Evolutionary conservation across 1,139 yeast genomes (phyloP), one percentile per base, ranked within the genome.

Genomic region (Wickerhamomyces sp.): DNA sequence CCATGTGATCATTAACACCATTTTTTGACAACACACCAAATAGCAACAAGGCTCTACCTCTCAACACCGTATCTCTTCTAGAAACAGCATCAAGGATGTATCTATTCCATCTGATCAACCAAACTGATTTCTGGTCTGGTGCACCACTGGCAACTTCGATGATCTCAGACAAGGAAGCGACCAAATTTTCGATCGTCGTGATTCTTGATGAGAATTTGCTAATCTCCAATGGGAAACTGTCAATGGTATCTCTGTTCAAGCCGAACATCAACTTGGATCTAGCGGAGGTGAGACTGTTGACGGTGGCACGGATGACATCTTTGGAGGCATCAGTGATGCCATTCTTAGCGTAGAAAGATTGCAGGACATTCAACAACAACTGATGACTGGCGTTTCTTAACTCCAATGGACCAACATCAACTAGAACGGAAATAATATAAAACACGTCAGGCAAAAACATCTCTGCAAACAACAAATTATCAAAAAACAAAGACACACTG

Each of bases 191-290:
- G 48, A 86, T 68, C 19, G 76, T 68, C 33, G 62, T 63, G 17
- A 72, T 68, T 36, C 77, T 75, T 32, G 76, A 72, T 27, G 72
- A 68, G 35, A 75, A 67, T 14, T 69, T 66, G 19, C 62, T 64
- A 24, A 68, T 59, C 39, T 62, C 66, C 12, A 62, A 58, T 27
- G 54, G 55, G 30, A 55, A 52, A 14, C 60, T 50, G 22, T 62
- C 61, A 30, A 67, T 66, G 36, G 62, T 66, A 26, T 81, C 89
- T 47, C 87, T 76, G n/a, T 79, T 78, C 42, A 85, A 64, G 0
- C 95, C 95, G 61, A 85, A 85, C 41, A 85, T 62, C 67, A 84
- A 72, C 47, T 75, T 78, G 4, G 85, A 81, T 51, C 89, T 70
- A 37, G 83, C 86, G 10, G 85, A 78, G 36, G 85, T 75, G 42